Evolutionary conservation across 192 early-diverging fungal genomes (phyloP), one percentile per base, ranked within the genome.

Genomic region (Coemansia furcata): DNA sequence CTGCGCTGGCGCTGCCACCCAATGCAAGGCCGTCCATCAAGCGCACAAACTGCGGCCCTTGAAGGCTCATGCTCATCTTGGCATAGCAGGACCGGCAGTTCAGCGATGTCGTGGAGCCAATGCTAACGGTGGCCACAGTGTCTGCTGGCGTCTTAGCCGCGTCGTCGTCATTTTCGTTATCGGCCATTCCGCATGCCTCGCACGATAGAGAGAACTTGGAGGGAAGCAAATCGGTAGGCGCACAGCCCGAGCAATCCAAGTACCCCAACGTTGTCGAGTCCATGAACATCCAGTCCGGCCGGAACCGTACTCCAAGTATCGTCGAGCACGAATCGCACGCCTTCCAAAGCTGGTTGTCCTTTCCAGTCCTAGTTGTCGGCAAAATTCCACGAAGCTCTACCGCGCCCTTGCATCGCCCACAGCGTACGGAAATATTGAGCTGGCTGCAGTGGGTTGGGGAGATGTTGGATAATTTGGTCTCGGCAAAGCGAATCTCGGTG

Each of bases 391-490:
- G 81, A n/a, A 90, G 62, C 44, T 91, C 92, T 1, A 88, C 70
- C 0, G 84, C 72, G 44, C 74, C 63, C 67, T 92, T 94, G 86
- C 95, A 96, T 1, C 92, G 84, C n/a, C 61, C 74, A 67, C 95
- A 96, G 12, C 87, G 86, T 6, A 93, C 87, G 1, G 85, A 52
- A 7, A 94, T 39, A 50, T 80, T 87, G 8, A 95, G 85, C 4
- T 81, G 79, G 3, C 77, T 73, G 73, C 90, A 90, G 64, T 88
- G 78, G 6, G 93, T 66, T 6, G 95, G 67, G 0, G 90, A 80
- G 12, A 96, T 86, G 64, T 87, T 86, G n/a, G 84, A 81, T 10
- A 94, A 58, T 5, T 78, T 55, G 0, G 86, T 68, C 17, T 88
- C 73, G 1, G 87, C 85, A 54, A 96, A 78, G 9, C 90, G 83